Evolutionary conservation across 768 basidiomycete genomes (phyloP), one percentile per base, ranked within the genome.

Genomic region (Boletus sp.): DNA sequence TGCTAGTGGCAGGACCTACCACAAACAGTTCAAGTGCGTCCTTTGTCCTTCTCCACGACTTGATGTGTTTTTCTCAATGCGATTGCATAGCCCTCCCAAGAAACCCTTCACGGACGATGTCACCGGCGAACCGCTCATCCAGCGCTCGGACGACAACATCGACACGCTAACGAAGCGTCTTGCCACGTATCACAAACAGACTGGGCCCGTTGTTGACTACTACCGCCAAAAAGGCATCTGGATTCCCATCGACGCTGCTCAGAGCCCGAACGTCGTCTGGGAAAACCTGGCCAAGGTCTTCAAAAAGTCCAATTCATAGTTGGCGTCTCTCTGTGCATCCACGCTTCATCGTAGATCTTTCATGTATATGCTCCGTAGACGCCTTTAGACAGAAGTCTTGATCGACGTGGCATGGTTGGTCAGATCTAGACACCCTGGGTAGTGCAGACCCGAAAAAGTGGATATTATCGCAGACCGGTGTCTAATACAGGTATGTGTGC

Each of bases 111-210:
- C 80, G 19, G 97, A 99, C 74, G 97, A 99, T 72, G 77, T 90
- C 34, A 90, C 94, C 4, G 97, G 97, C 54, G 96, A 99, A 74
- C 91, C 93, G 35, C 83, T 99, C 61, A 87, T 96, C 65, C 96
- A 98, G 72, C 89, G 97, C 58, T 93, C 94, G 9, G 97, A 99
- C 72, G 97, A 99, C 76, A 99, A 98, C 61, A 91, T 93, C 57
- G 93, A 97, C 71, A 92, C 95, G 13, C 81, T 99, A 50, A 82
- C 85, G 62, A 97, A 94, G 75, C 89, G 97, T 39, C 79, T 99
- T 53, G 62, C 72, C 3, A 83, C 90, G n/a, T 98, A 87, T 79
- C 97, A 99, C 77, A 71, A 79, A 33, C 94, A 97, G 74, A 99
- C 97, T 14, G 90, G 89, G 2, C 96, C 97, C 29, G 97, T 99